These are phyloP conservation scores for Parasarocladium wereldwijsianum DNA, from an alignment of 2,329 filamentous ascomycete species.

Conservation along the genomic window DNA sequence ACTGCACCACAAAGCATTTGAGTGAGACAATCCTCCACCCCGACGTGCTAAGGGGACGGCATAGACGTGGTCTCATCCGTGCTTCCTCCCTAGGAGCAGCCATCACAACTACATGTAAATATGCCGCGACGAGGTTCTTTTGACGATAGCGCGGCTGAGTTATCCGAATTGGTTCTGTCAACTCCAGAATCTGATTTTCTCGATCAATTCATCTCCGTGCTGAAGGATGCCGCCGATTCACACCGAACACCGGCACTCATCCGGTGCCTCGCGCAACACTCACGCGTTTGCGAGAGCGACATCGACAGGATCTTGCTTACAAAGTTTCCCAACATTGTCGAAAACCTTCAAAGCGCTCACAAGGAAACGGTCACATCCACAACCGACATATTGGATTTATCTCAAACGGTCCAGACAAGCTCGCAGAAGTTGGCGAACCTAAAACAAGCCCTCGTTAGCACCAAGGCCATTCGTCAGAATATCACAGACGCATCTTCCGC, in stretches of 20 bases:
- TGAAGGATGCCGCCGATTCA: conserved; percentile 75
- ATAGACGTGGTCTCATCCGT: too few species aligned
- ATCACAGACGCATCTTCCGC: conserved; percentile 86
- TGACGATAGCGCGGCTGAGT: too few species aligned
- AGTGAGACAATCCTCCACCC: too few species aligned
- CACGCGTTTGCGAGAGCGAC: conserved; percentile 72
- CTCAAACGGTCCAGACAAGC: conserved; percentile 87
- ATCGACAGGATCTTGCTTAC: conserved; percentile 91
- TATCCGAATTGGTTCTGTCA: too few species aligned
- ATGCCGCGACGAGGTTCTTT: too few species aligned
- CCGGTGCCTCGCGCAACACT: conserved; percentile 57
- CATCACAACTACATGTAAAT: too few species aligned
- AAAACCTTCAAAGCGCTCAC: conserved; percentile 80
- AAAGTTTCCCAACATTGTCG: conserved; percentile 87
- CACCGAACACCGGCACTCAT: conserved; percentile 60
- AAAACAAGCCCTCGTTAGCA: conserved; percentile 89
- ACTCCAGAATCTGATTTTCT: conserved; percentile 88
- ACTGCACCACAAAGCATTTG: too few species aligned
- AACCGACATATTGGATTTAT: conserved; percentile 79
- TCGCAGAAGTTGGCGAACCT: conserved; percentile 89
- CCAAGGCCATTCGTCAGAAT: conserved; percentile 81
- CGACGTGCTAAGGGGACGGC: too few species aligned
- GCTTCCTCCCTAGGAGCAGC: too few species aligned
- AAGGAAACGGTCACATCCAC: conserved; percentile 83
- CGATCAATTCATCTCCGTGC: conserved; percentile 84